Evolutionary conservation across 148 eudicot genomes (phyloP), one percentile per base, ranked within the genome.

Genomic region (Fagopyrum homotropicum): DNA sequence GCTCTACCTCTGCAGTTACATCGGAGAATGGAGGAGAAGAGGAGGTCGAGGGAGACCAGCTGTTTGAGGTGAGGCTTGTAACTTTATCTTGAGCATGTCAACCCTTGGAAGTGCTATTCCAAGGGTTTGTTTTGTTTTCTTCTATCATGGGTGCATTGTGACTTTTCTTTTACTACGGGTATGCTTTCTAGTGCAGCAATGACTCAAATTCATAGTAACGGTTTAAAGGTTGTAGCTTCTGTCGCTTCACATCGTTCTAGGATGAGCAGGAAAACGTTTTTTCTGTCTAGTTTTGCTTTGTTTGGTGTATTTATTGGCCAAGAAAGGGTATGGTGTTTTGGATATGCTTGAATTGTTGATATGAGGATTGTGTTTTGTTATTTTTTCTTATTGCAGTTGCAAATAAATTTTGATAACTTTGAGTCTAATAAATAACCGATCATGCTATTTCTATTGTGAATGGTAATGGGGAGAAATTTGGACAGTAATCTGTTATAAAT

Each of bases 1-100:
- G 73, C 73, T 72, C 73, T 17, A 72, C 54, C 73, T 49, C 73
- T 8, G 73, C 54, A n/a, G 55, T 72, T 72, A 47, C 55, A 9
- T 72, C 55, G 26, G 73, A 26, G 30, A 49, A 72, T 2, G 73
- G 30, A 72, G 73, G 73, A 46, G 73, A 46, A 8, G 73, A 72
- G 16, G 73, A 72, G 40, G 15, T 49, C 15, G 73, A 72, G 73
- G 73, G 35, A 49, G 55, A 45, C 30, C 30, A 72, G 73, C 51
- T 72, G 40, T 72, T 72, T 49, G 54, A 72, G 54, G 73, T 72
- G 35, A 46, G 73, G 30, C 46, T 66, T 66, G 14, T 40, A 66
- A 12, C 22, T 15, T 64, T 64, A 12, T 14, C 17, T 66, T 22
- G 26, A 22, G 26, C 26, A 22, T 22, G 26, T 22, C 26, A 22